A percentile compares a stretch with the other conserved stretches of the same genome.
phyloP scores from a whole-genome alignment of 495 filamentous ascomycete species.

The Neurospora sp. region DNA sequence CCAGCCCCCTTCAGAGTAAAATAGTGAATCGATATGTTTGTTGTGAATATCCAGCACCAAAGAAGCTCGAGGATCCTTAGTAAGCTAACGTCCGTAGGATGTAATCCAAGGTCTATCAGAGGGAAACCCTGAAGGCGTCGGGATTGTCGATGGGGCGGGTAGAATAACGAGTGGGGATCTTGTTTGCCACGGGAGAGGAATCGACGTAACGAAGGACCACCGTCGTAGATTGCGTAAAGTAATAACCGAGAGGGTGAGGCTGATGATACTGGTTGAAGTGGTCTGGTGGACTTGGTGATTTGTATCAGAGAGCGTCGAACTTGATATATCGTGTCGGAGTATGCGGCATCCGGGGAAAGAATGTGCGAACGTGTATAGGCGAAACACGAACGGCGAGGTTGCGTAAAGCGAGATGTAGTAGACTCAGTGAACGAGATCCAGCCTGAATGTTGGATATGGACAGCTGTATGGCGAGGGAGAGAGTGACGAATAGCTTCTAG shows the following conservation, averaged over 20 bases:
- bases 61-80: neutral
- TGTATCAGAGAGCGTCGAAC: neutral
- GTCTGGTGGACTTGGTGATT: neutral
- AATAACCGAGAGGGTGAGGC: neutral
- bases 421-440: neutral
- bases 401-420: neutral
- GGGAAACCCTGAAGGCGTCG: neutral
- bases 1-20: neutral
- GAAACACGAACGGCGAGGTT: neutral
- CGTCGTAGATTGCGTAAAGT: neutral
- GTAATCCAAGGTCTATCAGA: neutral
- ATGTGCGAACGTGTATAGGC: neutral
- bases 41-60: neutral
- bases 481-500: neutral
- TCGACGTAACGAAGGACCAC: neutral
- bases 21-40: neutral
- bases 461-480: neutral
- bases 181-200: neutral
- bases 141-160: neutral
- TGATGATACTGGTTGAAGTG: neutral
- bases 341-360: neutral
- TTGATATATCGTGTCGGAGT: neutral
- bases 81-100: neutral
- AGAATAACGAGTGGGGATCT: neutral
- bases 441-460: neutral